Percentiles rank a stretch among this genome's conserved stretches.
These are phyloP conservation scores for Boletus semigastroideus DNA, from an alignment of 1,284 basidiomycete genomes.

Conservation along the genomic window DNA sequence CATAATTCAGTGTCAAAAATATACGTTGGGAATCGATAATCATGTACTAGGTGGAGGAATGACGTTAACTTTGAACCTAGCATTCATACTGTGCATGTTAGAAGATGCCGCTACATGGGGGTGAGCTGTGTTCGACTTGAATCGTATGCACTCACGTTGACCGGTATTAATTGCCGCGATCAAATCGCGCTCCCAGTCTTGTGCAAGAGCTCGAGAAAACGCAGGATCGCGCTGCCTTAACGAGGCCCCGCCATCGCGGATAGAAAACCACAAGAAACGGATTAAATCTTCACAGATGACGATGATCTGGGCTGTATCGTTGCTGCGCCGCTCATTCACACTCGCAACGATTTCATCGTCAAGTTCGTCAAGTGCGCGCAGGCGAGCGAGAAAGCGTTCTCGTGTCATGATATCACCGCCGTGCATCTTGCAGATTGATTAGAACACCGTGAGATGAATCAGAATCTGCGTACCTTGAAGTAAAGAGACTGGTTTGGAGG, in stretches of 20 bases:
- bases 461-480: constrained; percentile 22
- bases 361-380: constrained; percentile 18
- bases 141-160: constrained; percentile 14
- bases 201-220: constrained; percentile 17
- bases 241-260: constrained; percentile 28
- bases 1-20: not conserved
- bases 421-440: constrained; percentile 24
- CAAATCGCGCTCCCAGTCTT: constrained; percentile 28
- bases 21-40: not conserved
- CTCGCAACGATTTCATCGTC: constrained; percentile 24
- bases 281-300: constrained; percentile 27
- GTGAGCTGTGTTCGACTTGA: not conserved
- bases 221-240: constrained; percentile 15
- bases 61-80: not conserved
- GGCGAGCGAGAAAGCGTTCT: constrained; percentile 18
- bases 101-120: not conserved
- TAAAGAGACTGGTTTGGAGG: constrained; percentile 11
- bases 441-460: not conserved
- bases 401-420: constrained; percentile 30
- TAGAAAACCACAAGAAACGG: constrained; percentile 33
- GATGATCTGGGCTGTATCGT: constrained; percentile 34
- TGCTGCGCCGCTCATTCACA: constrained; percentile 25
- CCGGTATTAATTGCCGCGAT: constrained; percentile 22
- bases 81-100: not conserved
- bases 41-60: not conserved